Conservation (phyloP, 768 basidiomycete species). For the Naganishia kalamii region DNA sequence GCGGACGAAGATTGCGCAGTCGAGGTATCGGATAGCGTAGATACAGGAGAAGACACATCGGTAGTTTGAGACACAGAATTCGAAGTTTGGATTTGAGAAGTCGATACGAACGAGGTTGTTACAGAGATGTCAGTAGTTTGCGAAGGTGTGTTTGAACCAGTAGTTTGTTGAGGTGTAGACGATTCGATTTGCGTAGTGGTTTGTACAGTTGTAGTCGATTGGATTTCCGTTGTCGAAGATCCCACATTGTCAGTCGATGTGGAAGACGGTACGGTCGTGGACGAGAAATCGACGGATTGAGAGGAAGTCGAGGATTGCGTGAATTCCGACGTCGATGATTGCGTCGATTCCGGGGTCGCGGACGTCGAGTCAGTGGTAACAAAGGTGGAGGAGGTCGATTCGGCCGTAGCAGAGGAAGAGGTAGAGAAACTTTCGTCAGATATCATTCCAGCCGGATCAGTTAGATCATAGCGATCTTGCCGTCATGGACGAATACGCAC, state of each 20-base stretch:
- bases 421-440: constrained; percentile 1
- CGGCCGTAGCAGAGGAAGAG: background rate
- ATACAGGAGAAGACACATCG: too few relatives aligned
- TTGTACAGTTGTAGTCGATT: background rate
- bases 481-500: background rate
- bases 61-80: too few relatives aligned
- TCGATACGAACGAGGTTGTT: too few relatives aligned
- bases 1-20: too few relatives aligned
- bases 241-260: background rate
- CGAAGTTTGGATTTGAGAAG: too few relatives aligned
- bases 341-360: background rate
- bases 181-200: background rate
- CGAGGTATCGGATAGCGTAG: too few relatives aligned
- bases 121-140: too few relatives aligned
- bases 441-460: constrained; percentile 1
- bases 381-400: background rate
- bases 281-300: background rate
- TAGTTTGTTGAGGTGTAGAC: background rate
- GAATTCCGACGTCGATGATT: background rate
- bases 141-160: too few relatives aligned
- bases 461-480: background rate
- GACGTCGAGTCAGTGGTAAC: background rate
- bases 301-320: background rate
- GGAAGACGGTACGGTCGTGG: background rate
- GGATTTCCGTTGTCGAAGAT: too few relatives aligned